These are phyloP conservation scores for Neoscytalidium dimidiatum DNA, from an alignment of 2,329 filamentous ascomycete species.

Conservation along the genomic window DNA sequence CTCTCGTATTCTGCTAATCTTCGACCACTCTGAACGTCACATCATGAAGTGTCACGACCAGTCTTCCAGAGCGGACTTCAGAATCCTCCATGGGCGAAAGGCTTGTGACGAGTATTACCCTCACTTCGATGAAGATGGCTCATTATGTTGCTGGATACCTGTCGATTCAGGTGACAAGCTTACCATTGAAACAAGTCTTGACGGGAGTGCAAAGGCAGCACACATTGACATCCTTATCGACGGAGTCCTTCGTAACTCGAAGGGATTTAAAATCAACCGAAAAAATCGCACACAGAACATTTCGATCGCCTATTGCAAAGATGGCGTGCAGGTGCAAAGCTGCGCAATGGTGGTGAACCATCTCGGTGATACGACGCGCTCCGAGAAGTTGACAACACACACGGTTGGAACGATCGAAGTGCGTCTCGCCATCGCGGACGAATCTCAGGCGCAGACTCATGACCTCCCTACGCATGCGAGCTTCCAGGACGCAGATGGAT, in stretches of 20 bases:
- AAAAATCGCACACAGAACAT: slow-evolving; percentile 22
- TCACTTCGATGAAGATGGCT: slow-evolving; percentile 23
- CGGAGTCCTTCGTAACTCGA: slow-evolving; percentile 33
- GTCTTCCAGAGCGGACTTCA: not conserved
- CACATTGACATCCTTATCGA: slow-evolving; percentile 41
- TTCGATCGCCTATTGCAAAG: not conserved
- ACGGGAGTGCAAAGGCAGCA: slow-evolving; percentile 33
- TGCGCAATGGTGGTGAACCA: not conserved
- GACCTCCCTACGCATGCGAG: not conserved
- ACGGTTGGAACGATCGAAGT: slow-evolving; percentile 36
- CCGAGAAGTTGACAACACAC: not conserved
- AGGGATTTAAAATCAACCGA: not conserved
- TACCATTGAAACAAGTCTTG: slow-evolving; percentile 33
- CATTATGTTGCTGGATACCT: slow-evolving; percentile 40
- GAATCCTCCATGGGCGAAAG: not conserved
- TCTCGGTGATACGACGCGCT: not conserved
- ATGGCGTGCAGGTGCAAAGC: not conserved
- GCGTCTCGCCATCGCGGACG: slow-evolving; percentile 25
- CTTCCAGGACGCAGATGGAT: not conserved
- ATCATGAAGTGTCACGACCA: not conserved
- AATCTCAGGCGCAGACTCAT: not conserved
- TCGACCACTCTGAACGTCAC: no score
- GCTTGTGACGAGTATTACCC: slow-evolving; percentile 29
- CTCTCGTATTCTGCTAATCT: no score
- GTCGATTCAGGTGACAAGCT: slow-evolving; percentile 34